Conservation (phyloP, 2,329 filamentous ascomycete species). For the Cercospora brassicicola region DNA sequence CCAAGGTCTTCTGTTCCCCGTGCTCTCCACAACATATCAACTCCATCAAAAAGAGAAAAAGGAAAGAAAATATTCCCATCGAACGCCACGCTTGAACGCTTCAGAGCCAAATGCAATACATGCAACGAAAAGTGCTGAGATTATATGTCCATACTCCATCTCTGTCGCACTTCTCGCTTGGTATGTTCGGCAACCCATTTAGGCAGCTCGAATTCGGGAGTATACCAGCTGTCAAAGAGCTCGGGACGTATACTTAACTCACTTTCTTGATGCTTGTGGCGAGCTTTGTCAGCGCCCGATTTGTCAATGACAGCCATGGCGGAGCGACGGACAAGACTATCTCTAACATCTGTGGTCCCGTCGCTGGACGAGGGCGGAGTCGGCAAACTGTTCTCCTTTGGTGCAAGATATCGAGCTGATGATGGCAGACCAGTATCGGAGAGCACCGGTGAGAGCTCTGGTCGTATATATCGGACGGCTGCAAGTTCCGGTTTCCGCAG, state of each 20-base stretch:
- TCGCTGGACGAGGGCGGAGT: constrained; percentile 17
- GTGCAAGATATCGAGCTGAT: constrained; percentile 6
- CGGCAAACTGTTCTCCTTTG: constrained; percentile 27
- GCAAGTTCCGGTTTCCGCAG: constrained; percentile 22
- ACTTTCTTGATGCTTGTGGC: constrained; percentile 23
- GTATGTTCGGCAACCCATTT: constrained; percentile 36
- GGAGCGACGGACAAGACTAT: constrained; percentile 13
- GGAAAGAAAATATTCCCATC: not conserved
- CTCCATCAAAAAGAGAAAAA: not conserved
- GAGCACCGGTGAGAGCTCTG: constrained; percentile 31
- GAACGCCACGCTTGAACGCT: constrained; percentile 18
- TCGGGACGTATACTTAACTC: constrained; percentile 36
- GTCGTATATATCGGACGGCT: constrained; percentile 22
- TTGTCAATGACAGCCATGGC: constrained; percentile 7
- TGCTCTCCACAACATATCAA: not conserved
- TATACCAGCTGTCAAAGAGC: constrained; percentile 36
- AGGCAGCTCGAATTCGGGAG: constrained; percentile 31
- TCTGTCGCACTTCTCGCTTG: constrained; percentile 40
- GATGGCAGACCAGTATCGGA: constrained; percentile 24
- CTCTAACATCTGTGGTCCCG: not conserved
- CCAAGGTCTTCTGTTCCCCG: not conserved
- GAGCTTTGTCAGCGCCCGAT: constrained; percentile 7
- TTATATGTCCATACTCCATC: constrained; percentile 43
- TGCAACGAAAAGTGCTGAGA: not conserved
- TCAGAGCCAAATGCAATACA: constrained; percentile 1